A percentile compares a stretch with the other conserved stretches of the same genome.
These are phyloP conservation scores for Teratosphaeria destructans DNA, from an alignment of 2,329 filamentous ascomycete species.

Conservation along the genomic window DNA sequence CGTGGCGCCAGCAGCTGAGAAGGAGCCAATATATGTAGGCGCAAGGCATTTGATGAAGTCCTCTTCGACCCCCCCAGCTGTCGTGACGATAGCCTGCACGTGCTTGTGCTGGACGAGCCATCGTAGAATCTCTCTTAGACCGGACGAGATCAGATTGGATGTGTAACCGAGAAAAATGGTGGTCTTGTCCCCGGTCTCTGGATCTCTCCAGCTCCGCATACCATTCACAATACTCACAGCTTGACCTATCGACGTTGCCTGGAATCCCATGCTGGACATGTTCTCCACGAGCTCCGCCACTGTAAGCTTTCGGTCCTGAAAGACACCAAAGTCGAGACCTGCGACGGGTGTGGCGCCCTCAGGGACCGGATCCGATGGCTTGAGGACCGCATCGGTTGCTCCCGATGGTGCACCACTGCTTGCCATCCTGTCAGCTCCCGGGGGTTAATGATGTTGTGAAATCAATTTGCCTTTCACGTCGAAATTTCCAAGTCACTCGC, in stretches of 20 bases:
- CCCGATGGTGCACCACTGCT: conserved; percentile 33
- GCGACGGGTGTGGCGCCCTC: conserved; percentile 68
- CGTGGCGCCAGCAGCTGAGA: conserved; percentile 63
- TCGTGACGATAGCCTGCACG: conserved; percentile 87
- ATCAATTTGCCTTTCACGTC: neutral
- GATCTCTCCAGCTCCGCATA: conserved; percentile 79
- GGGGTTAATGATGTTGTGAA: neutral
- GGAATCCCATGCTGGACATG: conserved; percentile 80
- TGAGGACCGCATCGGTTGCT: conserved; percentile 69
- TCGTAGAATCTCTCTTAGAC: conserved; percentile 78
- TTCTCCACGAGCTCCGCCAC: conserved; percentile 72
- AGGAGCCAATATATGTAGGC: conserved; percentile 84
- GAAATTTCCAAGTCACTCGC: neutral
- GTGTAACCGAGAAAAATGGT: conserved; percentile 98
- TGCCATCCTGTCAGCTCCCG: neutral
- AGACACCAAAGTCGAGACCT: conserved; percentile 84
- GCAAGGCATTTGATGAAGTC: conserved; percentile 98
- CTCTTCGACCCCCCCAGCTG: conserved; percentile 90
- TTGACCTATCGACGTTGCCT: conserved; percentile 70
- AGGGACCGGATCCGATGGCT: conserved; percentile 73
- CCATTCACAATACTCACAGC: conserved; percentile 87
- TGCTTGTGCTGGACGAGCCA: conserved; percentile 90
- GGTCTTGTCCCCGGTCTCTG: conserved; percentile 66
- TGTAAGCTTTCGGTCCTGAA: conserved; percentile 64
- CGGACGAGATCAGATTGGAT: conserved; percentile 93